Evolutionary conservation across 2,329 filamentous ascomycete genomes (phyloP).

Genomic region (Cladosporium sp.): DNA sequence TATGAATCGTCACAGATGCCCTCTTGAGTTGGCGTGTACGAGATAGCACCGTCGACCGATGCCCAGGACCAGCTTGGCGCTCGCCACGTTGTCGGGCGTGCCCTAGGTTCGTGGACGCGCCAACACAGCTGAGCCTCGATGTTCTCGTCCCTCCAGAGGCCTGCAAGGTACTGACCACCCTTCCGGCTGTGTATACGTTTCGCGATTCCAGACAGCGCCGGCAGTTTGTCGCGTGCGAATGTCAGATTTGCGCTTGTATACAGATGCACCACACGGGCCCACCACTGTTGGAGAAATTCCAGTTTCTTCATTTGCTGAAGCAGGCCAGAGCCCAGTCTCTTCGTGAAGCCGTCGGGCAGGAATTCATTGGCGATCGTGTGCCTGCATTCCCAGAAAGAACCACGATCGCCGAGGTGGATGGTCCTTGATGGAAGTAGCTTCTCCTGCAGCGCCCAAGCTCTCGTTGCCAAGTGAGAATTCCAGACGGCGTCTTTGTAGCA

Average conservation of each 20-base stretch:
- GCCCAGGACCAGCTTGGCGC: conserved; percentile 5
- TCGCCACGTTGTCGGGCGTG: background rate
- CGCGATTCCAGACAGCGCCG: background rate
- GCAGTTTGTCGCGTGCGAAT: background rate
- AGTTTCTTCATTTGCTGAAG: background rate
- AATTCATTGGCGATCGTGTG: background rate
- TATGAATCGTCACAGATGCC: background rate
- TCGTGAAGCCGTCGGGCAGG: background rate
- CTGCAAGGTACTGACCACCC: background rate
- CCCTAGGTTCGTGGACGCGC: background rate
- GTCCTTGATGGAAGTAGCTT: background rate
- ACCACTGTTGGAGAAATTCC: background rate
- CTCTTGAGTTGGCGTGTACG: background rate
- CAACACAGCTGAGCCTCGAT: background rate
- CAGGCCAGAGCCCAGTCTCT: background rate
- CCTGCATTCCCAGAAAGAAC: background rate
- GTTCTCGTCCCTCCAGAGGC: background rate
- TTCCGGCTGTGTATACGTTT: background rate
- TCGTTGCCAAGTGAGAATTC: background rate
- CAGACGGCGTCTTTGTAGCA: background rate
- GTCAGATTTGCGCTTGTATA: background rate
- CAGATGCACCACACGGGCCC: background rate
- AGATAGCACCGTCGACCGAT: background rate
- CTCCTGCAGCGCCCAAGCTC: conserved; percentile 5
- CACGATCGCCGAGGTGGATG: background rate